A percentile compares a stretch with the other conserved stretches of the same genome.
Evolutionary conservation across 768 basidiomycete genomes (phyloP).

Genomic region (Auriscalpium vulgare): DNA sequence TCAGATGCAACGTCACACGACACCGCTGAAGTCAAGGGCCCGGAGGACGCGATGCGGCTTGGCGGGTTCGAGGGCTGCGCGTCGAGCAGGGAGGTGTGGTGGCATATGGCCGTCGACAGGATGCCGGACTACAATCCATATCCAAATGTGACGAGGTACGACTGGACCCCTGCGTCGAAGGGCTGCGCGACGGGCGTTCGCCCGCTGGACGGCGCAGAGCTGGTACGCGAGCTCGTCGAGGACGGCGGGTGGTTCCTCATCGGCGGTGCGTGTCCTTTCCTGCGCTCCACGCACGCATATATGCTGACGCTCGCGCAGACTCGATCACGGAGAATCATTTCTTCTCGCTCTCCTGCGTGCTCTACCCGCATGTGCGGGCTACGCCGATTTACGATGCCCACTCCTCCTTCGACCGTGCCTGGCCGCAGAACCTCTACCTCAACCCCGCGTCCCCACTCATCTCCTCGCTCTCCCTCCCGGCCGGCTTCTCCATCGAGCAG

Average conservation of each 20-base stretch:
- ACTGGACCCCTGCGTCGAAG: slow-evolving; percentile 40
- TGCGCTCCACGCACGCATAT: not conserved
- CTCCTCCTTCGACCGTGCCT: slow-evolving; percentile 51
- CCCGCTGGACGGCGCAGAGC: slow-evolving; percentile 31
- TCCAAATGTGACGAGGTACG: slow-evolving; percentile 42
- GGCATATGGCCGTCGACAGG: slow-evolving; percentile 54
- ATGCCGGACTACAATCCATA: slow-evolving; percentile 42
- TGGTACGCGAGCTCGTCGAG: slow-evolving; percentile 54
- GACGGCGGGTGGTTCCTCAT: slow-evolving; percentile 65
- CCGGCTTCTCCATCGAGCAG: slow-evolving; percentile 41
- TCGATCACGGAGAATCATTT: slow-evolving; percentile 69
- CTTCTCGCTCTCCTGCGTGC: slow-evolving; percentile 60
- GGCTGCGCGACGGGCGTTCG: slow-evolving; percentile 31
- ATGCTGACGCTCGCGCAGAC: slow-evolving; percentile 28
- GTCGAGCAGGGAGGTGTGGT: slow-evolving; percentile 49
- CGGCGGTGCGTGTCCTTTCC: slow-evolving; percentile 39
- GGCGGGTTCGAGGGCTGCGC: slow-evolving; percentile 59
- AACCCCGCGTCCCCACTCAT: slow-evolving; percentile 45
- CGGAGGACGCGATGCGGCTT: slow-evolving; percentile 40
- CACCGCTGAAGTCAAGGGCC: slow-evolving; percentile 20
- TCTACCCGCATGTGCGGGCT: slow-evolving; percentile 60
- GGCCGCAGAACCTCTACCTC: slow-evolving; percentile 60
- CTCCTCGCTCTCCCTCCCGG: slow-evolving; percentile 35
- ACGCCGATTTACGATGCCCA: slow-evolving; percentile 52
- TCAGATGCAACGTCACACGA: slow-evolving; percentile 11